Percentiles rank a stretch among this genome's conserved stretches.
Conservation (phyloP, 1,284 basidiomycete species). For the Ganoderma boninense region DNA sequence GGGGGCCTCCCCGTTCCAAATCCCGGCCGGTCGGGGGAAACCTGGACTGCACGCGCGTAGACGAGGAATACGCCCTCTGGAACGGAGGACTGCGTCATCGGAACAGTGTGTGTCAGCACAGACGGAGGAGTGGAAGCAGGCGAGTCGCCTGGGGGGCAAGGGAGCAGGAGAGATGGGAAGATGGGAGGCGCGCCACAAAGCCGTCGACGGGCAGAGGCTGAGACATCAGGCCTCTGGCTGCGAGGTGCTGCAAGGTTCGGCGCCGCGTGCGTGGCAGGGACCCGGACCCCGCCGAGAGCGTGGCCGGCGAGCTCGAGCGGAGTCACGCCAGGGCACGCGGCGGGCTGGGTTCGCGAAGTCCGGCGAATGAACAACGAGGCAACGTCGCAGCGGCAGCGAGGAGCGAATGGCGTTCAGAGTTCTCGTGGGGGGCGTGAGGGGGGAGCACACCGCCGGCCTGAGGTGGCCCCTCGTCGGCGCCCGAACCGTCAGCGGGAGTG, state of each 20-base stretch:
- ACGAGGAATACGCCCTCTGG: neutral
- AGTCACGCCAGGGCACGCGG: constrained; percentile 4
- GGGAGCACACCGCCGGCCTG: neutral
- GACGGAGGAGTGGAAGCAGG: neutral
- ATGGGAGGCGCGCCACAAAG: constrained; percentile 6
- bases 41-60: neutral
- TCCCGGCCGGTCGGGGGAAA: constrained; percentile 5
- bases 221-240: neutral
- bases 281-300: neutral
- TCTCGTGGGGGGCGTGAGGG: neutral
- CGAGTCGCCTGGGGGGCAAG: no score
- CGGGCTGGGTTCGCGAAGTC: constrained; percentile 14
- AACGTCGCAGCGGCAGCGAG: constrained; percentile 22
- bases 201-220: neutral
- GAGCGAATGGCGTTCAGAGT: neutral
- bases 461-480: neutral
- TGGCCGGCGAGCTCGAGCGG: neutral
- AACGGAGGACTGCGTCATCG: neutral
- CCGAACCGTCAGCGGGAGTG: neutral
- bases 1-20: neutral
- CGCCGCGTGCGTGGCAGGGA: neutral
- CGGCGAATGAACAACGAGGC: constrained; percentile 27
- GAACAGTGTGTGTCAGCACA: neutral
- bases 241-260: neutral
- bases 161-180: no score